Conservation (phyloP, 2,329 filamentous ascomycete genomes). For the Aspergillus tubingensis region DNA sequence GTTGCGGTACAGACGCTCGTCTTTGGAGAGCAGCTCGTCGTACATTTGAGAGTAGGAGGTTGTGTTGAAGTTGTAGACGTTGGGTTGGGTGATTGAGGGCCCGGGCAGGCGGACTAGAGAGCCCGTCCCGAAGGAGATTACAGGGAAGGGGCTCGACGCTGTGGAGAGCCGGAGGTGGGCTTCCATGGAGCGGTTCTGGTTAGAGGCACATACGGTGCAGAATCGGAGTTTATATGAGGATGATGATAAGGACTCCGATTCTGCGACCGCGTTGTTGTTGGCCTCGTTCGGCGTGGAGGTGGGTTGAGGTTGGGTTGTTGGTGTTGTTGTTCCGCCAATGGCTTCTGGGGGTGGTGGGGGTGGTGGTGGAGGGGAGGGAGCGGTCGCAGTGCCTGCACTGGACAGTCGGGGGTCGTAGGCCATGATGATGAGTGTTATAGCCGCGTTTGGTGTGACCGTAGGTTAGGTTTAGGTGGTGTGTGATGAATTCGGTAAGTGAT, state of each 20-base stretch:
- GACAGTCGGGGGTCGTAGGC: conserved; percentile 53
- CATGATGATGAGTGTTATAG: conserved; percentile 37
- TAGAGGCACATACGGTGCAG: conserved; percentile 98
- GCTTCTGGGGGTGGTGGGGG: conserved; percentile 7
- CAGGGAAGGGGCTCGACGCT: conserved; percentile 82
- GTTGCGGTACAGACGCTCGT: conserved; percentile 80
- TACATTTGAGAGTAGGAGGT: conserved; percentile 96
- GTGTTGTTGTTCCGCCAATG: conserved; percentile 20
- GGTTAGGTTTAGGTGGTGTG: conserved; percentile 13
- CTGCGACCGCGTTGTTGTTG: background rate
- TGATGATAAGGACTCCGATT: conserved; percentile 40
- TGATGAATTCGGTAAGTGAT: conserved; percentile 13
- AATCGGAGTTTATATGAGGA: conserved; percentile 80
- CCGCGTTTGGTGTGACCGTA: conserved; percentile 12
- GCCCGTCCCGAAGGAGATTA: conserved; percentile 96
- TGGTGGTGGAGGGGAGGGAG: conserved; percentile 46
- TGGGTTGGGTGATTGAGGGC: conserved; percentile 86
- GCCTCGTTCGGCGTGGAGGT: conserved; percentile 1
- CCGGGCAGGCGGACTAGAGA: conserved; percentile 91
- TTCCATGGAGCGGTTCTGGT: conserved; percentile 99
- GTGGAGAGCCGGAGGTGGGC: conserved; percentile 90
- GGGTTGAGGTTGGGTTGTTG: conserved; percentile 22
- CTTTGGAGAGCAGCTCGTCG: conserved; percentile 83
- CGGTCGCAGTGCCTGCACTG: conserved; percentile 51
- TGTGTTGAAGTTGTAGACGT: conserved; percentile 97